These are phyloP conservation scores for Aspergillus leporis DNA, from an alignment of 495 filamentous ascomycete species.

Conservation along the genomic window DNA sequence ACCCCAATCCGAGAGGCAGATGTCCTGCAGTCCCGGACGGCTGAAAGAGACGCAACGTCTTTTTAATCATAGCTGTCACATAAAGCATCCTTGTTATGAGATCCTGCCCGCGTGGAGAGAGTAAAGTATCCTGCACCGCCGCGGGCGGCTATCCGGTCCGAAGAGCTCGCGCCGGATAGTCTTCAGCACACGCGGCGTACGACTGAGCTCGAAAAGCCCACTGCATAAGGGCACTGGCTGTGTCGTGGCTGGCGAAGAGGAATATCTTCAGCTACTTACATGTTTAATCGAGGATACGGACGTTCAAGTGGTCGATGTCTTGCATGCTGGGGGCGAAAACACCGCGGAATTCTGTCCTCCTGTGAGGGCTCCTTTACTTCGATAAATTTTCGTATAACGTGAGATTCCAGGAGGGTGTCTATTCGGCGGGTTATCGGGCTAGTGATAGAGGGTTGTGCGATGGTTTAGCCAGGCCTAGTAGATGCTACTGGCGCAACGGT, in stretches of 20 bases:
- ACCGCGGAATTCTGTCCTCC: conserved; percentile 3
- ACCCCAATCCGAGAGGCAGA: conserved; percentile 27
- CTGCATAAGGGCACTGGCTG: conserved; percentile 39
- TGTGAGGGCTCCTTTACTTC: neutral
- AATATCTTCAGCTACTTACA: conserved; percentile 32
- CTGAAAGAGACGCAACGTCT: conserved; percentile 45
- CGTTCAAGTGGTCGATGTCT: neutral
- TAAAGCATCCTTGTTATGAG: conserved; percentile 43
- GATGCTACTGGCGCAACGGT: conserved; percentile 1
- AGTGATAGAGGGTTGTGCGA: neutral
- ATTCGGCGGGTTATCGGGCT: neutral
- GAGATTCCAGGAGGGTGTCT: neutral
- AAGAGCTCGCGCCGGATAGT: conserved; percentile 46
- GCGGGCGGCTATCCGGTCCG: conserved; percentile 23
- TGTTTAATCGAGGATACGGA: conserved; percentile 7
- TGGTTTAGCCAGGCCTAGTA: neutral
- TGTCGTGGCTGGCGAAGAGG: conserved; percentile 38
- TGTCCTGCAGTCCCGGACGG: conserved; percentile 41
- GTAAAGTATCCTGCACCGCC: conserved; percentile 2
- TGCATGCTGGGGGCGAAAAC: conserved; percentile 12
- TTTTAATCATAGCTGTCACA: conserved; percentile 50
- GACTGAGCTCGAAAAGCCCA: conserved; percentile 49
- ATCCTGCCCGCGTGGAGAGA: conserved; percentile 8
- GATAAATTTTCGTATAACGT: conserved; percentile 10
- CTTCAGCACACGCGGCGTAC: conserved; percentile 38